Evolutionary conservation across 2,329 filamentous ascomycete genomes (phyloP).

Genomic region (Magnaporthiopsis incrustans): DNA sequence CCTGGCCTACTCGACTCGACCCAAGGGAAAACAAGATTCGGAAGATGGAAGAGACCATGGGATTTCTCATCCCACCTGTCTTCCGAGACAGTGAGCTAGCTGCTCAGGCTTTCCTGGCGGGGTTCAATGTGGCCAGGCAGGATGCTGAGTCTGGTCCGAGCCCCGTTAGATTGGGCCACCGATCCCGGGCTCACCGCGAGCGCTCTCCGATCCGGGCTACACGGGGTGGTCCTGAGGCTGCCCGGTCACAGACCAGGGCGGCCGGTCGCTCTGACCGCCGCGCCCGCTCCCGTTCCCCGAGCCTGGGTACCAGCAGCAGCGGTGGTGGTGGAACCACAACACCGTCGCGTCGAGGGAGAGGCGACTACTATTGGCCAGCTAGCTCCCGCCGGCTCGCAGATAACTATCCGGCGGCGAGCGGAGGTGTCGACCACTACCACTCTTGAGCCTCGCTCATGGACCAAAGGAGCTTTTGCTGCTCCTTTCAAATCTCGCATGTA

Average conservation of each 20-base stretch:
- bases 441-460: background rate
- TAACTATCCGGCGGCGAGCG: background rate
- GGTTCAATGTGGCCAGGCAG: background rate
- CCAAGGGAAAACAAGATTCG: slow-evolving; percentile 1
- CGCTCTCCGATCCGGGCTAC: slow-evolving; percentile 1
- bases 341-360: background rate
- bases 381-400: background rate
- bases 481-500: too few relatives aligned
- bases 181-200: background rate
- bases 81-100: slow-evolving; percentile 2
- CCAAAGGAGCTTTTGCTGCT: too few relatives aligned
- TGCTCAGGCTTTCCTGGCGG: slow-evolving; percentile 4
- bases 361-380: background rate
- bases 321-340: background rate
- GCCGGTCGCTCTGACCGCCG: background rate
- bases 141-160: too few relatives aligned
- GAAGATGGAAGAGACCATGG: slow-evolving; percentile 1
- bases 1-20: background rate
- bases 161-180: background rate
- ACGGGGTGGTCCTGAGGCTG: background rate
- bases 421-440: background rate
- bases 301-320: background rate
- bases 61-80: background rate
- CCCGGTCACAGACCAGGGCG: background rate
- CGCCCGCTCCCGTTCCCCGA: background rate